Evolutionary conservation across 2,329 filamentous ascomycete species (phyloP).

Genomic region (Proliferodiscus dingleyae): DNA sequence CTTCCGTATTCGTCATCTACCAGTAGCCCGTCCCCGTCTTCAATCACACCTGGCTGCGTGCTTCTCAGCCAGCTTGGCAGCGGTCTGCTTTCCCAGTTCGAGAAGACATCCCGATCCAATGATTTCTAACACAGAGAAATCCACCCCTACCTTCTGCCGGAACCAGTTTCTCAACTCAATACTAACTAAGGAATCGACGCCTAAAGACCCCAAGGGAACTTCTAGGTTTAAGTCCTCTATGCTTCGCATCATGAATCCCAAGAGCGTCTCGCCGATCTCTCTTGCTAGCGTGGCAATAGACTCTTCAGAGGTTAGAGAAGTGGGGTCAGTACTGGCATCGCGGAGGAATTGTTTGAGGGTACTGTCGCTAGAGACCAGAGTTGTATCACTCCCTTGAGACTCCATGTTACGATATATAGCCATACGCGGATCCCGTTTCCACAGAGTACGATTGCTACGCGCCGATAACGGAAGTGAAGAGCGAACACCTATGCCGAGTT

Average conservation of each 20-base stretch:
- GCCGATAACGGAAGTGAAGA: conserved; percentile 1
- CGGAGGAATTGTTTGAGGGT: background rate
- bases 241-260: conserved; percentile 1
- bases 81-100: background rate
- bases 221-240: conserved; percentile 1
- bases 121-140: background rate
- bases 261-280: conserved; percentile 1
- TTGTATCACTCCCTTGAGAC: conserved; percentile 9
- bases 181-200: conserved; percentile 8
- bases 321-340: background rate
- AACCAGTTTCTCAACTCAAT: conserved; percentile 8
- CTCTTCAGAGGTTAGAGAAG: background rate
- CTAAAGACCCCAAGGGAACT: background rate
- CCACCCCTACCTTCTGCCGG: background rate
- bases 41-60: background rate
- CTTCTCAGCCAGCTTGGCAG: background rate
- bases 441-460: conserved; percentile 1
- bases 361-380: background rate
- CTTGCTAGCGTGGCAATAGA: background rate
- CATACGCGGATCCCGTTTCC: conserved; percentile 9
- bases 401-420: conserved; percentile 5
- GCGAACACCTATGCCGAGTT: conserved; percentile 1
- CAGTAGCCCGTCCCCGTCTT: no score
- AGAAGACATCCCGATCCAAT: background rate
- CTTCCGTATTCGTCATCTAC: no score